These are phyloP conservation scores for Heimioporus punctisporus DNA, from an alignment of 1,284 basidiomycete species.

Conservation along the genomic window DNA sequence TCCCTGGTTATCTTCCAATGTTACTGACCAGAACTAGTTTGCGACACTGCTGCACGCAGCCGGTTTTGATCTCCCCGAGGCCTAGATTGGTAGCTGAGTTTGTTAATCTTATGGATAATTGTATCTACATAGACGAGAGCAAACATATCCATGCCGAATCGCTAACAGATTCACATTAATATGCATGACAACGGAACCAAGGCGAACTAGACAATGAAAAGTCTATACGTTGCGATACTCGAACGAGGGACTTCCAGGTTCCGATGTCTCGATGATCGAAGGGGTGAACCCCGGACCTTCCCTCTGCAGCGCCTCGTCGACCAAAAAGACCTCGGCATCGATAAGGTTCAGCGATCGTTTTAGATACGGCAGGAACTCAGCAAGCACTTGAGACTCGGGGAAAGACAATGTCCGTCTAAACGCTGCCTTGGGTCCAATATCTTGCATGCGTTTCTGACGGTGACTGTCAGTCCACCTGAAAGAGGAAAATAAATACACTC, in stretches of 20 bases:
- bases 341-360: conserved; percentile 82
- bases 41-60: conserved; percentile 54
- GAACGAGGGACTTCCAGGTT: conserved; percentile 87
- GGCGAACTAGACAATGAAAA: background rate
- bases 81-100: too few species aligned
- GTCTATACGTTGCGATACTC: conserved; percentile 75
- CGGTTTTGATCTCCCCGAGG: conserved; percentile 45
- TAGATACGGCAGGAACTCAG: conserved; percentile 80
- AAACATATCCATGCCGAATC: background rate
- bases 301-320: conserved; percentile 53
- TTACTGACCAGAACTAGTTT: conserved; percentile 38
- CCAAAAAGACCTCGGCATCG: conserved; percentile 45
- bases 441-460: conserved; percentile 79
- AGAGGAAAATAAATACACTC: conserved; percentile 45
- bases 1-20: background rate
- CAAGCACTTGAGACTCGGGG: conserved; percentile 82
- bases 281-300: conserved; percentile 61
- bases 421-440: conserved; percentile 78
- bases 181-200: too few species aligned
- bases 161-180: background rate
- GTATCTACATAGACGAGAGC: background rate
- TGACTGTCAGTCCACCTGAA: background rate
- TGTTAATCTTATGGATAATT: conserved; percentile 18
- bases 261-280: conserved; percentile 79
- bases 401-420: conserved; percentile 92